Base-by-base conservation (phyloP, 1,284 basidiomycete genomes). In the Papiliotrema laurentii region DNA sequence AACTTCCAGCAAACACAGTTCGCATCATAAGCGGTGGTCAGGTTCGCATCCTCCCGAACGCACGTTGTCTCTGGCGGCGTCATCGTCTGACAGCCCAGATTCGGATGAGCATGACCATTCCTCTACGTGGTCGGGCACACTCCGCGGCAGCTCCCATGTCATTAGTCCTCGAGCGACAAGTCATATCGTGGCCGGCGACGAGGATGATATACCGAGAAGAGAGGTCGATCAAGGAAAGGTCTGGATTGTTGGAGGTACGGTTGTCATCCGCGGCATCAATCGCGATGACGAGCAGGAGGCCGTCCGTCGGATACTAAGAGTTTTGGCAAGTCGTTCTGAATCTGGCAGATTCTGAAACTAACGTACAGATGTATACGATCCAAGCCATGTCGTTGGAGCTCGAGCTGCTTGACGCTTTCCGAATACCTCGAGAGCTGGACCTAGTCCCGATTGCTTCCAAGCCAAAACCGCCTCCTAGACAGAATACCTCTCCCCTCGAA, bases 381-480 rank as follows among this genome's bases (percentile, higher is more conserved):
- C 54, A 60, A 37, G 53, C 50, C 7, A 61, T 66, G 58, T 36
- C 33, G 3, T 43, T 66, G 19, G 66, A 68, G 36, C 56, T 68
- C 4, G 59, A 60, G 3, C 43, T 68, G 3, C 48, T 61, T 4
- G 61, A 66, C 35, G 53, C 59, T 3, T 66, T 66, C 31, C 55
- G 60, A 5, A 44, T 68, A 11, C 59, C 60, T 2, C 52, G 59
- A 45, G 60, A 66, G 47, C 37, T 47, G 5, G 58, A 63, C 39
- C 42, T 54, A 11, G 42, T 44, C 5, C 52, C 56, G 9, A 34
- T 51, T 22, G 57, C 59, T 4, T 53, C 51, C 14, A 60, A 48
- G 39, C 34, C 27, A 22, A 11, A 24, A 16, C 25, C 27, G 22
- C 10, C 22, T 11, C n/a, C 9, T 18, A 35, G 7, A 18, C 43